phyloP scores from a whole-genome alignment of 768 basidiomycete genomes.

The Rubroboletus pulcherrimus region DNA sequence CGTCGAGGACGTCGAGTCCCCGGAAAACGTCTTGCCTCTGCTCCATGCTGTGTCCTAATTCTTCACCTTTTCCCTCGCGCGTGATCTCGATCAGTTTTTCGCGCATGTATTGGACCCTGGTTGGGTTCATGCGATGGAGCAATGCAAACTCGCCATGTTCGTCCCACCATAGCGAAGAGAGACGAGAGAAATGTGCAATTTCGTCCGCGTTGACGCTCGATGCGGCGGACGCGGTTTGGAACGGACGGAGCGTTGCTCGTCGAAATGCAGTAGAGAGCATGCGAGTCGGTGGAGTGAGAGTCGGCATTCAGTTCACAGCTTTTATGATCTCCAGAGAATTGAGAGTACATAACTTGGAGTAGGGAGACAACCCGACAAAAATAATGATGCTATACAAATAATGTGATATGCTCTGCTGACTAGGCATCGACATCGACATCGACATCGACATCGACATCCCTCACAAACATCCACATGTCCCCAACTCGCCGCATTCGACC shows the following conservation, averaged over 20 bases:
- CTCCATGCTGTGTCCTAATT: constrained; percentile 28
- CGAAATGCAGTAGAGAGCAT: constrained; percentile 23
- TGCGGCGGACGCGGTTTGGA: constrained; percentile 21
- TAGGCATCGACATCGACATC: constrained; percentile 20
- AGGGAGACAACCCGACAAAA: neutral
- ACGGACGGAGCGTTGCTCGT: constrained; percentile 12
- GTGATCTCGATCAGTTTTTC: constrained; percentile 66
- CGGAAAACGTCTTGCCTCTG: constrained; percentile 39
- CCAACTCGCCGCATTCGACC: constrained; percentile 68
- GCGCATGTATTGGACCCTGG: constrained; percentile 76
- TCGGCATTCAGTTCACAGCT: neutral
- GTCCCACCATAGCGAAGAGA: constrained; percentile 95
- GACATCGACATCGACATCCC: constrained; percentile 22
- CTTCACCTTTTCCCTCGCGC: constrained; percentile 49
- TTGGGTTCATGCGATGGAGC: constrained; percentile 94
- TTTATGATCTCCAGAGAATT: neutral
- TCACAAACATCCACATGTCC: constrained; percentile 71
- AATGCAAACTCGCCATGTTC: constrained; percentile 86
- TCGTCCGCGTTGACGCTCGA: constrained; percentile 65
- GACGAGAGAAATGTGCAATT: constrained; percentile 83
- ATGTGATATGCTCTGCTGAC: constrained; percentile 19
- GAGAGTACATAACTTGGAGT: no score
- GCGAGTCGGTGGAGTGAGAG: neutral
- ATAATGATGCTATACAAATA: constrained; percentile 21
- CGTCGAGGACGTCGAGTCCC: constrained; percentile 76